Base-by-base conservation (phyloP, 768 basidiomycete genomes). In the Lactarius vividus region DNA sequence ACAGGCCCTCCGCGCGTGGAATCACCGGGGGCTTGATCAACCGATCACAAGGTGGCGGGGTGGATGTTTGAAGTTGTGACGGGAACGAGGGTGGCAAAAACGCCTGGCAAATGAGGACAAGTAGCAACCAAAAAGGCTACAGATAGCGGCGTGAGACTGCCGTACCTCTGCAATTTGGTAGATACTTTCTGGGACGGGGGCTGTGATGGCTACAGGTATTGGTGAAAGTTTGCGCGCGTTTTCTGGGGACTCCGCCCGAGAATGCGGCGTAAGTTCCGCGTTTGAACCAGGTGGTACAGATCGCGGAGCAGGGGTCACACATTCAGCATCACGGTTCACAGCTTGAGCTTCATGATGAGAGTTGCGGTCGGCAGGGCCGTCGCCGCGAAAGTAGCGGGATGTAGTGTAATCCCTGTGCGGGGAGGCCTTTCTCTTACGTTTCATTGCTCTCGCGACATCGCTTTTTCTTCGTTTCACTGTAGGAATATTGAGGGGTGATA, bases 11-110 rank as follows among this genome's bases (percentile, higher is more conserved):
- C 37, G 52, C 28, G 23, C 28, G 67, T 16, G 61, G 60, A 29
- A 67, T 69, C 13, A 39, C 60, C 9, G 65, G 64, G 20, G 64
- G 67, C 11, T 67, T 66, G 44, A 61, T 40, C 37, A 66, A 35
- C 62, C 23, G 59, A 46, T 7, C 31, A 31, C 26, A 23, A 0
- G 26, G 39, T 10, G 64, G 67, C 13, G 67, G 67, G 4, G 67
- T 69, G 15, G 67, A 69, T 9, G 67, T 69, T 13, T 46, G 61
- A 44, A 69, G 65, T 33, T 67, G 39, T 18, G 67, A 67, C 40
- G 67, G 67, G 33, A 69, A 69, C 39, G 67, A 69, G 29, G 67
- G 67, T 42, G 67, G 67, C 8, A 69, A 54, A 62, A 69, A 69
- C 13, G 56, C 52, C 64, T 67, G 15, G 28, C 20, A 44, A 49